Conservation (phyloP, 441 rosid genomes). For the Populus hybrid region DNA sequence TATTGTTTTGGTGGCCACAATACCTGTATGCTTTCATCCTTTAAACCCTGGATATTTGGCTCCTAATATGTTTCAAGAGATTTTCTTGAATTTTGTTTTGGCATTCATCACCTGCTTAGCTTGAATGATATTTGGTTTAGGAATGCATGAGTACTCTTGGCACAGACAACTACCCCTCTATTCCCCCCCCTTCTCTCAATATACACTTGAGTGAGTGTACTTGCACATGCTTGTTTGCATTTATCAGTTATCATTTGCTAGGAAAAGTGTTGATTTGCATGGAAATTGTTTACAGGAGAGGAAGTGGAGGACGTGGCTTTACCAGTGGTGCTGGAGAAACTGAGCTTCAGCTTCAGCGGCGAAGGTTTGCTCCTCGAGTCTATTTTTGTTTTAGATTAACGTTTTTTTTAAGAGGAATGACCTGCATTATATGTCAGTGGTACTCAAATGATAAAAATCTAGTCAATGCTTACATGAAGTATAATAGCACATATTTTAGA, state of each 20-base stretch:
- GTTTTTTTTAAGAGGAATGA: background rate
- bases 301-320: slow-evolving; percentile 87
- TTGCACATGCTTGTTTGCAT: background rate
- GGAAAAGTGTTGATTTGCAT: slow-evolving; percentile 8
- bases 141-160: background rate
- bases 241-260: slow-evolving; percentile 3
- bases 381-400: background rate
- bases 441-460: background rate
- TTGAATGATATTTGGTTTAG: background rate
- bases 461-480: background rate
- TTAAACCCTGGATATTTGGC: background rate
- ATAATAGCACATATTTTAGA: background rate
- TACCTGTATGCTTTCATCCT: background rate
- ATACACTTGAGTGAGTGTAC: background rate
- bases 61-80: background rate
- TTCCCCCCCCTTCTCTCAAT: background rate
- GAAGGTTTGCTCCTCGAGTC: slow-evolving; percentile 51
- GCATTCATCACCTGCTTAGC: background rate
- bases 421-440: background rate
- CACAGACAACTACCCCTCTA: background rate
- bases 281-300: slow-evolving; percentile 66
- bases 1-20: background rate
- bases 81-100: background rate
- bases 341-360: slow-evolving; percentile 92
- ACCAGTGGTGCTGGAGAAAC: slow-evolving; percentile 98